Evolutionary conservation across 805 yeast genomes (phyloP), one percentile per base, ranked within the genome.

Genomic region (Suhomyces sp.): DNA sequence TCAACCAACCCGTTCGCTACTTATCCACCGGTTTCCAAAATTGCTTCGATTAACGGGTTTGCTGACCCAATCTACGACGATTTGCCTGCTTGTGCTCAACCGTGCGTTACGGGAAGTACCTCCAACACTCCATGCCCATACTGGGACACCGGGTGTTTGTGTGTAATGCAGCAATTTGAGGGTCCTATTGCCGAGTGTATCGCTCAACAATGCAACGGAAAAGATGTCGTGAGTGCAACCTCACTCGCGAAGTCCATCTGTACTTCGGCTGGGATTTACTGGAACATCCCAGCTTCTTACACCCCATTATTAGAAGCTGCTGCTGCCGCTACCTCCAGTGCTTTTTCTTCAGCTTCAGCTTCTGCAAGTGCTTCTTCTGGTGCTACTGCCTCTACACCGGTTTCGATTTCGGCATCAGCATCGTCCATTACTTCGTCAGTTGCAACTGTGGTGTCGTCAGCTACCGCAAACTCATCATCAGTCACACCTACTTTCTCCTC

Each of bases 1-100:
- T 22, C 29, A n/a, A 74, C 75, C 3, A 66, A 73, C 56, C 51
- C 51, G 5, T 76, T 72, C 69, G 70, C 60, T 44, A 74, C 79
- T 6, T 77, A 75, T 55, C 81, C 82, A 17, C 56, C 59, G 13
- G 81, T 78, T 22, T 75, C 80, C 8, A 61, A 77, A 53, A 73
- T 80, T 15, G 81, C 81, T 22, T 58, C 73, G 27, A 67, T 76
- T 48, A 78, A 78, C 53, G 82, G 82, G 0, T 78, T 77, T 52
- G 80, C 81, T 17, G 81, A 77, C 59, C 76, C 76, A 12, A 69
- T 77, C 50, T 67, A 65, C 51, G 58, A 56, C 21, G 50, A 57
- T 5, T 61, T 77, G 29, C 81, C 82, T 21, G 46, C 58, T 1
- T 78, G 81, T 62, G 82, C 81, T 33, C 52, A 63, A 47, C 12